Percentiles rank a stretch among this genome's conserved stretches.
Conservation (phyloP, 495 filamentous ascomycete species). For the Podospora bellae-mahoneyi region DNA sequence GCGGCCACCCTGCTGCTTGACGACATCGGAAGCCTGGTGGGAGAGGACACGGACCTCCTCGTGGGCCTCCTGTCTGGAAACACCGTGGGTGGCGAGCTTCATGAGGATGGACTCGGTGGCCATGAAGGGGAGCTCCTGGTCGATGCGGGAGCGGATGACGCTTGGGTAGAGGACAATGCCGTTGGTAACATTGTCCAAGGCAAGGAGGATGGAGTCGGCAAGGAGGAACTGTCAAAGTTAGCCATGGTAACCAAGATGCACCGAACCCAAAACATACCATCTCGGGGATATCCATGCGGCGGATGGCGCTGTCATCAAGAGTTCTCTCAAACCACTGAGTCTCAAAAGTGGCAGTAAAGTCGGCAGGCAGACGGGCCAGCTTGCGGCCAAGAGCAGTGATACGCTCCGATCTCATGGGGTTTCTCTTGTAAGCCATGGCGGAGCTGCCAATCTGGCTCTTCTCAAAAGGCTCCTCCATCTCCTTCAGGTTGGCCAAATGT, state of each 20-base stretch:
- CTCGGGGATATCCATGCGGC: slow-evolving; percentile 65
- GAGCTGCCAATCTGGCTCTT: slow-evolving; percentile 61
- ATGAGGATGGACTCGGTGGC: slow-evolving; percentile 85
- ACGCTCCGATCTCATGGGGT: slow-evolving; percentile 77
- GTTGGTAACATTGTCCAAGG: slow-evolving; percentile 76
- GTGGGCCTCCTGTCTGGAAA: slow-evolving; percentile 84
- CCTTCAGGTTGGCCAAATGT: slow-evolving; percentile 61
- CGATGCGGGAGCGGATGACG: slow-evolving; percentile 64
- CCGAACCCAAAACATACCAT: slow-evolving; percentile 16
- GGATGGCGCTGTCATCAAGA: slow-evolving; percentile 50
- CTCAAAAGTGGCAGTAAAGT: slow-evolving; percentile 72
- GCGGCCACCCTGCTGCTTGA: slow-evolving; percentile 71
- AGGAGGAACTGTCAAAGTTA: slow-evolving; percentile 53
- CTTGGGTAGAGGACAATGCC: slow-evolving; percentile 86
- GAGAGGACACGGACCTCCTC: slow-evolving; percentile 86
- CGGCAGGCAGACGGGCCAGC: slow-evolving; percentile 61
- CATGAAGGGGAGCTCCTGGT: slow-evolving; percentile 88
- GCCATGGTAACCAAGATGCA: background rate
- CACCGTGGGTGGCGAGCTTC: slow-evolving; percentile 71
- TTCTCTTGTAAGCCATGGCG: slow-evolving; percentile 74
- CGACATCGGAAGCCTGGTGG: slow-evolving; percentile 75
- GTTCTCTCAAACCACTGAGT: slow-evolving; percentile 78
- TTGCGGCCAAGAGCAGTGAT: slow-evolving; percentile 73
- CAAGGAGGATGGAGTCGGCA: slow-evolving; percentile 77
- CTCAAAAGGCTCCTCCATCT: slow-evolving; percentile 92